Base-by-base conservation (phyloP, 306 rosid species). In the Rosa lucieae region DNA sequence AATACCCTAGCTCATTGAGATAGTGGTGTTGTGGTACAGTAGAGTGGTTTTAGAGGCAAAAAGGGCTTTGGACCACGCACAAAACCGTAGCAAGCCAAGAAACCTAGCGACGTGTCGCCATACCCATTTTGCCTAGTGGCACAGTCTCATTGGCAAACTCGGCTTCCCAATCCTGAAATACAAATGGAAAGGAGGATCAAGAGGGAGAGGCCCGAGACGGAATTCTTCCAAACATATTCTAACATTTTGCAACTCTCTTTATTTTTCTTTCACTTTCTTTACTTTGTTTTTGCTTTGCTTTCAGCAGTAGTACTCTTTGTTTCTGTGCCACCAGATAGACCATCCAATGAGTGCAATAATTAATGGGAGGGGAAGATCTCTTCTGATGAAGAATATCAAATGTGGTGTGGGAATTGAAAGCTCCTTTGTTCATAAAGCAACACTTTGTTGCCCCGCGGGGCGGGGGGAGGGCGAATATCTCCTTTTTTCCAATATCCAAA, bases 341-440 rank as follows among this genome's bases (percentile, higher is more conserved):
- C 72, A 84, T 80, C 96, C 90, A 84, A 90, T 88, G 88, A 84
- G 37, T 82, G 87, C 73, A 85, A 83, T 83, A 86, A 89, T 88
- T 39, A 18, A 39, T 67, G 48, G 47, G 48, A 89, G 88, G 75
- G 71, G 53, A 67, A 15, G 43, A 35, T 32, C 43, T 88, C 89
- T 88, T 72, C 48, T 47, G 82, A 79, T 87, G 85, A 67, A 35
- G 92, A 91, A 87, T 88, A 88, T 87, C 84, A 84, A 76, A 81
- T 86, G 76, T 79, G 73, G 58, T 46, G n/a, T 51, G 82, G 63
- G 62, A 78, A 61, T 90, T 87, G 78, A 80, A 84, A 76, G 76
- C 76, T 72, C 66, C 70, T 7, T 5, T 35, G 42, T 8, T 11
- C 18, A 63, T 29, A 88, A 89, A 82, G 89, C 78, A 76, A 79